These are phyloP conservation scores for Carpinus fangiana DNA, from an alignment of 306 rosid genomes.

Conservation along the genomic window DNA sequence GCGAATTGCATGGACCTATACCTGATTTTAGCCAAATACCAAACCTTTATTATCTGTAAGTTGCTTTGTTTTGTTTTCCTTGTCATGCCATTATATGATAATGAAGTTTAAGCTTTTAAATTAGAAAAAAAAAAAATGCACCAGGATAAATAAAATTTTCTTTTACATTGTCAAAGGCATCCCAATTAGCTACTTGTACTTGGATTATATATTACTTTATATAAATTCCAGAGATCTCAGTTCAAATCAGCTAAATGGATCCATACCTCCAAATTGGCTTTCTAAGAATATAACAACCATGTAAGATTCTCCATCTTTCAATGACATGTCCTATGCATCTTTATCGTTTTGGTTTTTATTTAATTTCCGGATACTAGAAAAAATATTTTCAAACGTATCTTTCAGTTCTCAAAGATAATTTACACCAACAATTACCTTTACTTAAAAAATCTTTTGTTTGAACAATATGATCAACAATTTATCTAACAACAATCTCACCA, in stretches of 20 bases:
- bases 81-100: not conserved
- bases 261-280: conserved; percentile 60
- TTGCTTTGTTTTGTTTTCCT: conserved; percentile 32
- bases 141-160: not conserved
- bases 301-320: conserved; percentile 55
- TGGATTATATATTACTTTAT: conserved; percentile 21
- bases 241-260: conserved; percentile 68
- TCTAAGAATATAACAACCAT: conserved; percentile 70
- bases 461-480: conserved; percentile 50
- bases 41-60: conserved; percentile 66
- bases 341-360: too few relatives aligned
- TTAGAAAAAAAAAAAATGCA: too few relatives aligned
- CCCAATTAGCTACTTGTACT: conserved; percentile 21
- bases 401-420: not conserved
- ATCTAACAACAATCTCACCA: conserved; percentile 74
- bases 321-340: not conserved
- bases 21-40: conserved; percentile 68
- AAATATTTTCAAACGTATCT: not conserved
- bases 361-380: not conserved
- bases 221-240: conserved; percentile 76
- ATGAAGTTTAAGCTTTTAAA: not conserved
- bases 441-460: conserved; percentile 8
- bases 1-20: conserved; percentile 72
- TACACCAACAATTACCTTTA: conserved; percentile 5
- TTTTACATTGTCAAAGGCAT: conserved; percentile 5